Conservation (phyloP, 2,329 filamentous ascomycete genomes). For the Camillea tinctor region DNA sequence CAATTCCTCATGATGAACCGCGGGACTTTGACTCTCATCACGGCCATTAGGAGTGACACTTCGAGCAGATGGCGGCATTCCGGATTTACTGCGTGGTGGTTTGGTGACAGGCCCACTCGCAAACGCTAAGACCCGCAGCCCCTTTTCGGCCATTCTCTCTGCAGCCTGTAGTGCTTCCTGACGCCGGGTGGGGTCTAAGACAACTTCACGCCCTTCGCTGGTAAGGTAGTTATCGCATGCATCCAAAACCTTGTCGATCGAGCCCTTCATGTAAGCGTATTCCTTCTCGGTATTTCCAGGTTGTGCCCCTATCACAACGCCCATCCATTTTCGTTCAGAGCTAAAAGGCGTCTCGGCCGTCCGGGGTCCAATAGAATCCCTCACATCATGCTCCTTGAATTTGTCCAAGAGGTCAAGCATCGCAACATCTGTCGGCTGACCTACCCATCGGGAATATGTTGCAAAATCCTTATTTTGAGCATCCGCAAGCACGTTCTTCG, state of each 20-base stretch:
- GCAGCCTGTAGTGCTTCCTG: constrained; percentile 77
- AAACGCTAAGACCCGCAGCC: constrained; percentile 87
- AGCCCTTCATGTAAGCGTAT: constrained; percentile 92
- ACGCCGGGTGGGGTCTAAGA: constrained; percentile 73
- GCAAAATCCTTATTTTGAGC: constrained; percentile 66
- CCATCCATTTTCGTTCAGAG: constrained; percentile 99
- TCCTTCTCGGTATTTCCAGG: constrained; percentile 63
- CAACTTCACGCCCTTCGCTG: constrained; percentile 79
- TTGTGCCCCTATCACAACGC: constrained; percentile 74
- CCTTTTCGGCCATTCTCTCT: constrained; percentile 83
- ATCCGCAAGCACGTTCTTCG: constrained; percentile 81
- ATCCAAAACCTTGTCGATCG: constrained; percentile 80
- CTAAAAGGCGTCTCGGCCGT: constrained; percentile 90
- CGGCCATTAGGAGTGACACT: constrained; percentile 50
- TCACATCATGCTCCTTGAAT: constrained; percentile 87
- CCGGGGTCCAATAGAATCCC: constrained; percentile 79
- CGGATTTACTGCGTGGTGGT: constrained; percentile 42
- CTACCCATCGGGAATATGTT: constrained; percentile 85
- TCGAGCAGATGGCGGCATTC: constrained; percentile 37
- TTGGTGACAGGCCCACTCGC: constrained; percentile 73
- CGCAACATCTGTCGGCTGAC: constrained; percentile 96
- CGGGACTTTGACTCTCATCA: constrained; percentile 39
- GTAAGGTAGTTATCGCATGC: constrained; percentile 90
- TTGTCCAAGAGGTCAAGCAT: constrained; percentile 89
- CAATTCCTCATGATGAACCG: constrained; percentile 62